A percentile compares a stretch with the other conserved stretches of the same genome.
These are phyloP conservation scores for Rhodotorula sp. DNA, from an alignment of 1,284 basidiomycete genomes.

Conservation along the genomic window DNA sequence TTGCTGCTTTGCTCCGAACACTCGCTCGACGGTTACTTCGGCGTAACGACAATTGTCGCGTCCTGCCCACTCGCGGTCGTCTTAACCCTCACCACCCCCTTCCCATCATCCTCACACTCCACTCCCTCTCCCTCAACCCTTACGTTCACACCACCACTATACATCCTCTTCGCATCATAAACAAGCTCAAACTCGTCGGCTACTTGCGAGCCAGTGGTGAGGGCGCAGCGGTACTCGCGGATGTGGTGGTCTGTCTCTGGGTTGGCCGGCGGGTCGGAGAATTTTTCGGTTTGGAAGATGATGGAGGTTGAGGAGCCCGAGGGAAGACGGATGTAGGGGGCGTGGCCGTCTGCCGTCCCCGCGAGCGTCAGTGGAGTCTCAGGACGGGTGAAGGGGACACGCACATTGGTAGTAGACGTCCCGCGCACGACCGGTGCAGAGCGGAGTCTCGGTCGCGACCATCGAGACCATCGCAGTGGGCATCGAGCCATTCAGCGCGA, in stretches of 20 bases:
- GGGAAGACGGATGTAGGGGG: conserved; percentile 22
- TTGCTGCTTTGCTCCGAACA: too few relatives aligned
- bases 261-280: conserved; percentile 16
- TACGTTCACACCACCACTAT: conserved; percentile 15
- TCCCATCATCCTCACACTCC: conserved; percentile 15
- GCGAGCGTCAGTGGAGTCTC: not conserved
- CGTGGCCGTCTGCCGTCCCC: conserved; percentile 24
- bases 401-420: not conserved
- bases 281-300: conserved; percentile 30
- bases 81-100: conserved; percentile 21
- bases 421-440: conserved; percentile 19
- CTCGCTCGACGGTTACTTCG: conserved; percentile 2
- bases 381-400: too few relatives aligned
- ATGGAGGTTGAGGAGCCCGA: conserved; percentile 3
- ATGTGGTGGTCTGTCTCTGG: not conserved
- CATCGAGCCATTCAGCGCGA: conserved; percentile 30
- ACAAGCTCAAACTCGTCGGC: conserved; percentile 26
- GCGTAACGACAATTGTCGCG: conserved; percentile 12
- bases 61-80: not conserved
- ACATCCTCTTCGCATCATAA: conserved; percentile 28
- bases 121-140: conserved; percentile 4
- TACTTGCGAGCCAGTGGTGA: conserved; percentile 18
- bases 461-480: conserved; percentile 26
- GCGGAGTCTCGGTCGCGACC: conserved; percentile 31
- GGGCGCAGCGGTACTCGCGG: conserved; percentile 21